Evolutionary conservation across 202 grass and related monocot genomes (phyloP).

Genomic region (Saccharum hybrid): DNA sequence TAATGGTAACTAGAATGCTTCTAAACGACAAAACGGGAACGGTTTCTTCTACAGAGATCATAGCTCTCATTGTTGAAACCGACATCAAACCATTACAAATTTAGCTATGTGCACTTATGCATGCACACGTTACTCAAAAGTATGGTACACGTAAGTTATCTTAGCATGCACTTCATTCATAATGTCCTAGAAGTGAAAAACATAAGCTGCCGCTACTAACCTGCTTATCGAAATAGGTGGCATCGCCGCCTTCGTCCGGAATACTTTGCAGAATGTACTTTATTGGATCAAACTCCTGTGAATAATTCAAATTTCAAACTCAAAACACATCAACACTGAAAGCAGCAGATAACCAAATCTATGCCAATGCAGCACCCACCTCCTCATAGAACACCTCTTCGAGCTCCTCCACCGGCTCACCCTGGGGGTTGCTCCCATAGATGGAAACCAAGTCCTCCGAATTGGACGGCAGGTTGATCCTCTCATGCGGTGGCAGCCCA

Average conservation of each 20-base stretch:
- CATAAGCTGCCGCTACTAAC: constrained; percentile 47
- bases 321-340: neutral
- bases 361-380: constrained; percentile 61
- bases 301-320: constrained; percentile 27
- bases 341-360: neutral
- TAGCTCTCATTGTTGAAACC: neutral
- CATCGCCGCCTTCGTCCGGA: constrained; percentile 64
- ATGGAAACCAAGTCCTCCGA: constrained; percentile 81
- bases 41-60: constrained; percentile 17
- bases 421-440: constrained; percentile 71
- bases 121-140: constrained; percentile 2
- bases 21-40: constrained; percentile 12
- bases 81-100: constrained; percentile 17
- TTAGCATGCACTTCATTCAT: neutral
- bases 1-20: constrained; percentile 31
- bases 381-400: constrained; percentile 92
- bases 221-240: constrained; percentile 92
- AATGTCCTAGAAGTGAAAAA: neutral
- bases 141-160: neutral
- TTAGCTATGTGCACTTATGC: neutral
- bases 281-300: constrained; percentile 93
- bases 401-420: constrained; percentile 64
- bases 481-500: constrained; percentile 74
- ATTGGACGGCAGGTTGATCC: constrained; percentile 72
- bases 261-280: constrained; percentile 82